Percentiles rank a stretch among this genome's conserved stretches.
phyloP scores from a whole-genome alignment of 306 rosid species.

The Dicorynia guianensis region DNA sequence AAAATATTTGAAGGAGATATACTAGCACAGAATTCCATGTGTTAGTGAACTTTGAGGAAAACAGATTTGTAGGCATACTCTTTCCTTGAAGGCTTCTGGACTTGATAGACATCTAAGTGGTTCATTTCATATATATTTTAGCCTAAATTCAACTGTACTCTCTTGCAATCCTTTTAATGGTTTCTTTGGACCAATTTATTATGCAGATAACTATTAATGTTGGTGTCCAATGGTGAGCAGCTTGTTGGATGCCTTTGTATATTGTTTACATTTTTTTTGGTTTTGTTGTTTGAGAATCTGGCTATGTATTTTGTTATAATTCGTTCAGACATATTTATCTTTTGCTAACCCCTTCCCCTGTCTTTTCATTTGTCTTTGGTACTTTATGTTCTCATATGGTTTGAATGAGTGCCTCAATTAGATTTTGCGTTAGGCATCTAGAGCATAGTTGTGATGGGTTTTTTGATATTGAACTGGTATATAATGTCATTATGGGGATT shows the following conservation, averaged over 20 bases:
- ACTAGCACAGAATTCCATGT: neutral
- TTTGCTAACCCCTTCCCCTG: no score
- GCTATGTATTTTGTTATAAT: no score
- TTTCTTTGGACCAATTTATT: neutral
- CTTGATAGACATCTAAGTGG: neutral
- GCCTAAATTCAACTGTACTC: neutral
- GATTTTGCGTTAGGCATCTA: conserved; percentile 20
- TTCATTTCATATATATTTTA: neutral
- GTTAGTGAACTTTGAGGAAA: neutral
- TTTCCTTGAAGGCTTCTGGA: neutral
- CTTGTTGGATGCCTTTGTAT: neutral
- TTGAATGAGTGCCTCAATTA: neutral
- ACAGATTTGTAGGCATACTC: neutral
- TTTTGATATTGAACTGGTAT: conserved; percentile 8
- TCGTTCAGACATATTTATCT: no score
- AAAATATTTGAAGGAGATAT: neutral
- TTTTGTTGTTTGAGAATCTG: neutral
- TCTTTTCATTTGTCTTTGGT: neutral
- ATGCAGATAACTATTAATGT: neutral
- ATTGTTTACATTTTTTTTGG: neutral
- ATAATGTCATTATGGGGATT: conserved; percentile 22
- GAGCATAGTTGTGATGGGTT: conserved; percentile 20
- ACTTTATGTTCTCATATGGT: neutral
- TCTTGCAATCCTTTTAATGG: neutral
- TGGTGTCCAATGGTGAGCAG: neutral